Evolutionary conservation across 1,284 basidiomycete species (phyloP).

Genomic region (Dichomitus squalens): DNA sequence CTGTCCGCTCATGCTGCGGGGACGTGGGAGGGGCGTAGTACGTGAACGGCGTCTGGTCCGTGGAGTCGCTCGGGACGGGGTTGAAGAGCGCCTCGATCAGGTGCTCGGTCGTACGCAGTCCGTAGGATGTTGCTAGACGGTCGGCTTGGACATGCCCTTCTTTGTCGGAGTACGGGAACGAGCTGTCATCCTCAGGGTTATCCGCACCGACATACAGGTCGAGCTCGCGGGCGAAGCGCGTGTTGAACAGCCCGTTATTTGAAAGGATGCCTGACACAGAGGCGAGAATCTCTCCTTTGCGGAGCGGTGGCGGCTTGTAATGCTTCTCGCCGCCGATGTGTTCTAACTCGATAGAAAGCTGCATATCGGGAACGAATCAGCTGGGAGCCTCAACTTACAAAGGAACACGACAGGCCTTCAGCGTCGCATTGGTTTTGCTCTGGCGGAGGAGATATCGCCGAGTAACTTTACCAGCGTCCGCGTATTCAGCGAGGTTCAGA

Average conservation of each 20-base stretch:
- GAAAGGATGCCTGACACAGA: slow-evolving; percentile 64
- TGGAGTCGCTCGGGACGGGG: slow-evolving; percentile 51
- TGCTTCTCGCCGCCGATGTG: slow-evolving; percentile 58
- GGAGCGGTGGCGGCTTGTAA: slow-evolving; percentile 68
- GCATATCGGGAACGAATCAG: background rate
- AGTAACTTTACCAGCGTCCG: slow-evolving; percentile 60
- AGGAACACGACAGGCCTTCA: slow-evolving; percentile 48
- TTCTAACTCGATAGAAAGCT: slow-evolving; percentile 66
- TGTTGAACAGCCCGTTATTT: slow-evolving; percentile 51
- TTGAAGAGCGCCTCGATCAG: slow-evolving; percentile 81
- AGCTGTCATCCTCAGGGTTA: slow-evolving; percentile 14
- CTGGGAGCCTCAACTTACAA: background rate
- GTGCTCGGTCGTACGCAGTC: slow-evolving; percentile 63
- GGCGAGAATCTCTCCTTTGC: slow-evolving; percentile 70
- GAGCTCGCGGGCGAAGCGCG: slow-evolving; percentile 49
- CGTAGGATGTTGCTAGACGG: slow-evolving; percentile 52
- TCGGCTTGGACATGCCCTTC: slow-evolving; percentile 43
- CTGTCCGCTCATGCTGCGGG: slow-evolving; percentile 10
- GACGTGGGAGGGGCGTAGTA: slow-evolving; percentile 38
- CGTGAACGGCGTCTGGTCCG: slow-evolving; percentile 61
- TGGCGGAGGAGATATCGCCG: slow-evolving; percentile 73
- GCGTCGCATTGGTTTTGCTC: slow-evolving; percentile 79
- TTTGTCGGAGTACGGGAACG: slow-evolving; percentile 19
- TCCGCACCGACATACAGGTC: slow-evolving; percentile 43
- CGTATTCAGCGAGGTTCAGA: slow-evolving; percentile 79